Percentiles rank a stretch among this genome's conserved stretches.
phyloP scores from a whole-genome alignment of 2,329 filamentous ascomycete species.

The Penicillium sp. region DNA sequence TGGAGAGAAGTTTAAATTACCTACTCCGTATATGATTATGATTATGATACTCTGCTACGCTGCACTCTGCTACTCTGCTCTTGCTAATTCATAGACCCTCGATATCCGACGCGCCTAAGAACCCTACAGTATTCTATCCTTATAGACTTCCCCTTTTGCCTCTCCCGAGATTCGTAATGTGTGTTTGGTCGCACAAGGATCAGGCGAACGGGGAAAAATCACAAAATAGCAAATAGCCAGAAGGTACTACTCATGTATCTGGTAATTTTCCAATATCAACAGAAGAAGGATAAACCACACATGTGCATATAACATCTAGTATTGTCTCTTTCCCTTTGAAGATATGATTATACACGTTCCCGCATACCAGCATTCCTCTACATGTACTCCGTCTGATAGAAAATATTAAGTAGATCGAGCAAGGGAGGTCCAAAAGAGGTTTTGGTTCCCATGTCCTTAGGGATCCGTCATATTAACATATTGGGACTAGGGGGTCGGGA shows the following conservation, averaged over 20 bases:
- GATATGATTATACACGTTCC: not conserved
- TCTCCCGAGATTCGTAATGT: not conserved
- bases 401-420: conserved; percentile 10
- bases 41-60: not conserved
- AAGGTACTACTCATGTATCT: conserved; percentile 1
- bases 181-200: conserved; percentile 8
- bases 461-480: conserved; percentile 37
- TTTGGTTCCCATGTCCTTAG: conserved; percentile 12
- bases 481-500: conserved; percentile 35
- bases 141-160: conserved; percentile 1
- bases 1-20: conserved; percentile 22
- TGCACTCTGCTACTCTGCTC: not conserved
- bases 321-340: not conserved
- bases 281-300: not conserved
- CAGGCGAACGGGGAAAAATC: conserved; percentile 4
- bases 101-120: not conserved
- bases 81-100: not conserved
- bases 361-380: conserved; percentile 3
- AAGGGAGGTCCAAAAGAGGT: conserved; percentile 5
- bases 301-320: not conserved
- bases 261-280: conserved; percentile 1
- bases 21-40: not conserved
- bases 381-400: not conserved
- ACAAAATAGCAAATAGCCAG: not conserved
- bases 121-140: not conserved